Conservation (phyloP, 179 eudicot species). For the Beta lomatogona region DNA sequence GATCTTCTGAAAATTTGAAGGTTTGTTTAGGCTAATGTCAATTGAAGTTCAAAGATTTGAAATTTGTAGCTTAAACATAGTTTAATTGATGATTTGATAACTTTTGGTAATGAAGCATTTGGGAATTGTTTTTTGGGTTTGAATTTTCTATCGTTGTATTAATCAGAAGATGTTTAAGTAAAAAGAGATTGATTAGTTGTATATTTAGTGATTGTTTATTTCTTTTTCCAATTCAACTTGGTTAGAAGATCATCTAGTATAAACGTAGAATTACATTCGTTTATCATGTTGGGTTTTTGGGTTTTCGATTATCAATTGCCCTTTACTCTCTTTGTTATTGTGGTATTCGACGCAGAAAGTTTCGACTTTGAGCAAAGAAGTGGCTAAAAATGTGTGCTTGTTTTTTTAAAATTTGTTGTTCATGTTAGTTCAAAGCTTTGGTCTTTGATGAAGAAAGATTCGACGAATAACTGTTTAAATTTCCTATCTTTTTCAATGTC, state of each 20-base stretch:
- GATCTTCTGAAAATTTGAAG: too few species aligned
- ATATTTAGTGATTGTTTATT: not conserved
- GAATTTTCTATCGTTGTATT: too few species aligned
- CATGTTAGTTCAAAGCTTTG: too few species aligned
- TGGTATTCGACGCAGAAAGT: not conserved
- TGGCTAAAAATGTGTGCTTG: too few species aligned
- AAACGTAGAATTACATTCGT: too few species aligned
- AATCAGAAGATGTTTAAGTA: not conserved
- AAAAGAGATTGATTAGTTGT: not conserved
- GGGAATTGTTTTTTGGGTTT: too few species aligned
- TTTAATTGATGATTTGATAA: not conserved
- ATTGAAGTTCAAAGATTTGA: too few species aligned
- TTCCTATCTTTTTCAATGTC: conserved; percentile 4
- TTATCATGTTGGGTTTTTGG: too few species aligned
- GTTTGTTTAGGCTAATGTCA: not conserved
- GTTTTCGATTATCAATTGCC: too few species aligned
- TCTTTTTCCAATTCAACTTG: not conserved
- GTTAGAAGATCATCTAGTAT: not conserved
- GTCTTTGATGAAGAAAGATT: not conserved
- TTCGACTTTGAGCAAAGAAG: too few species aligned
- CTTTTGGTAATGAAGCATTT: not conserved
- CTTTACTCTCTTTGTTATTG: not conserved
- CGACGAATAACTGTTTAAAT: not conserved
- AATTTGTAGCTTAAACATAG: too few species aligned
- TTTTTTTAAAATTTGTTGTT: too few species aligned